Percentiles rank a stretch among this genome's conserved stretches.
These are phyloP conservation scores for Dendryphion nanum DNA, from an alignment of 2,329 filamentous ascomycete genomes.

Conservation along the genomic window DNA sequence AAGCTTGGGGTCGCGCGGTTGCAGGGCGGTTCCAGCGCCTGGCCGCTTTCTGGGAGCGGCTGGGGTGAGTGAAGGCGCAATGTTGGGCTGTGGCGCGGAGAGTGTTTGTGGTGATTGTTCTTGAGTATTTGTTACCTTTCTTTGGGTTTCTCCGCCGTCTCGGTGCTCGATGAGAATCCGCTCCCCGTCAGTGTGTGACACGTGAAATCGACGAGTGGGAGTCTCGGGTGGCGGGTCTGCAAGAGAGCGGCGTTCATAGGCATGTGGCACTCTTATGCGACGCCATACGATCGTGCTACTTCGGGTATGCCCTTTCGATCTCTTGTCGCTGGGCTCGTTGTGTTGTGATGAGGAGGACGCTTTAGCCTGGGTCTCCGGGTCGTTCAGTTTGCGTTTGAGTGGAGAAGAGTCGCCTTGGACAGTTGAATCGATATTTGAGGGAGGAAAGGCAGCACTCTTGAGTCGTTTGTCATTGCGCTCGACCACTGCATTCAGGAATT, in stretches of 20 bases:
- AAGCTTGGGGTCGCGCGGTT: background rate
- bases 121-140: background rate
- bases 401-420: no score
- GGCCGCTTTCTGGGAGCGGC: slow-evolving; percentile 2
- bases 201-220: slow-evolving; percentile 22
- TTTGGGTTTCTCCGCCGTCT: background rate
- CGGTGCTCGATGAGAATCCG: slow-evolving; percentile 7
- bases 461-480: slow-evolving; percentile 19
- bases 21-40: slow-evolving; percentile 1
- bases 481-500: slow-evolving; percentile 22
- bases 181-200: slow-evolving; percentile 5
- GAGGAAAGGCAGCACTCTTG: slow-evolving; percentile 12
- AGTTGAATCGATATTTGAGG: no score
- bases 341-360: no score
- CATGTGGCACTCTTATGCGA: slow-evolving; percentile 6
- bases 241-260: slow-evolving; percentile 11
- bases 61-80: background rate
- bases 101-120: background rate
- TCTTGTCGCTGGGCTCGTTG: slow-evolving; percentile 4
- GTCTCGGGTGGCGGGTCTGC: slow-evolving; percentile 16
- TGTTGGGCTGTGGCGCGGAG: background rate
- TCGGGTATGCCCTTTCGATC: background rate
- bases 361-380: background rate
- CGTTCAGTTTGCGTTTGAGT: background rate
- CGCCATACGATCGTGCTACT: background rate